Evolutionary conservation across 805 yeast species (phyloP).

Genomic region (Candida suzukii): DNA sequence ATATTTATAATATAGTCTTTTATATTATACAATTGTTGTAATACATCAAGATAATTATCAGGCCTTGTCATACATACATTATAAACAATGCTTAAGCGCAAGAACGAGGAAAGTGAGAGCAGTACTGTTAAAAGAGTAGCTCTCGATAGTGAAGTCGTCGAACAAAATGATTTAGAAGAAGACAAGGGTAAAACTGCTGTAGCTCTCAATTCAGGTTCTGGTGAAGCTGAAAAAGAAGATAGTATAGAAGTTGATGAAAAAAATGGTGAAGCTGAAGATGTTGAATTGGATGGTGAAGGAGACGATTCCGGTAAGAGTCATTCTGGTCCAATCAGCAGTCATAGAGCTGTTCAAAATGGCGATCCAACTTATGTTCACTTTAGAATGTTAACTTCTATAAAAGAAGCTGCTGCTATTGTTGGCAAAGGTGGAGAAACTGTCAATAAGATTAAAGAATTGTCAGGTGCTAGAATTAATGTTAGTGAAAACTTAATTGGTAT

Average conservation of each 20-base stretch:
- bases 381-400: constrained; percentile 69
- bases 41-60: too few relatives aligned
- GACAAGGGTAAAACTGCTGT: constrained; percentile 38
- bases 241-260: too few relatives aligned
- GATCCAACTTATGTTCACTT: constrained; percentile 60
- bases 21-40: too few relatives aligned
- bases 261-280: too few relatives aligned
- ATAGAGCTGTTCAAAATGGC: constrained; percentile 22
- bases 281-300: constrained; percentile 1
- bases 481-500: constrained; percentile 66
- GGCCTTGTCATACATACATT: too few relatives aligned
- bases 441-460: constrained; percentile 51
- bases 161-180: constrained; percentile 32
- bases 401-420: constrained; percentile 68
- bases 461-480: constrained; percentile 61
- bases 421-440: constrained; percentile 80
- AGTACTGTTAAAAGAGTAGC: constrained; percentile 63
- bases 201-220: constrained; percentile 4
- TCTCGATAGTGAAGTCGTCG: constrained; percentile 53
- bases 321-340: constrained; percentile 15
- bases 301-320: constrained; percentile 3
- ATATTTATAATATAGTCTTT: too few relatives aligned
- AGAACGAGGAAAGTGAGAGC: constrained; percentile 57
- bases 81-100: constrained; percentile 45
- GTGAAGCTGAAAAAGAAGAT: constrained; percentile 2